Conservation (phyloP, 1,139 yeast genomes). For the Pichia sp. region DNA sequence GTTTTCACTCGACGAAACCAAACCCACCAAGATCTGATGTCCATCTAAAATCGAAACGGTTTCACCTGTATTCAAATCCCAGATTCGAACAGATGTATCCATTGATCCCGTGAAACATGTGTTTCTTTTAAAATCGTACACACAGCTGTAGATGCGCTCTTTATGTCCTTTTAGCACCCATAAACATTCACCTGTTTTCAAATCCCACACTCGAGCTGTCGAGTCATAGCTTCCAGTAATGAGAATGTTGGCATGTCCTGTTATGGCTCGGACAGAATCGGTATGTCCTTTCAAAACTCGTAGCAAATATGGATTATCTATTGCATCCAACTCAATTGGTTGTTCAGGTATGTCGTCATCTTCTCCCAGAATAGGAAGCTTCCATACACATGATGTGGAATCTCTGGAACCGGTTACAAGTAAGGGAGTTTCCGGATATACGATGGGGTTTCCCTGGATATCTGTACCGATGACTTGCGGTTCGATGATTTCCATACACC, state of each 20-base stretch:
- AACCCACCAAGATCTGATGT: slow-evolving; percentile 84
- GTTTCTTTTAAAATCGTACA: slow-evolving; percentile 64
- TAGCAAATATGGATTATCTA: slow-evolving; percentile 61
- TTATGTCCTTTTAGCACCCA: slow-evolving; percentile 76
- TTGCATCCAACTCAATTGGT: slow-evolving; percentile 27
- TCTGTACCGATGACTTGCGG: slow-evolving; percentile 54
- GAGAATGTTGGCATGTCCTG: slow-evolving; percentile 77
- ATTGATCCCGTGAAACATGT: slow-evolving; percentile 88
- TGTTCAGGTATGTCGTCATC: slow-evolving; percentile 28
- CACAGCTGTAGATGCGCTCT: slow-evolving; percentile 81
- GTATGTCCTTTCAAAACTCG: slow-evolving; percentile 80
- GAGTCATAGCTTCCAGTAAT: slow-evolving; percentile 90
- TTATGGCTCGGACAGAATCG: slow-evolving; percentile 79
- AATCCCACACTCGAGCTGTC: slow-evolving; percentile 89
- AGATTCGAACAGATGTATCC: slow-evolving; percentile 81
- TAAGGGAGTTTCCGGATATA: slow-evolving; percentile 55
- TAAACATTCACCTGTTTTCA: slow-evolving; percentile 63
- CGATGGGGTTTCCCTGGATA: slow-evolving; percentile 53
- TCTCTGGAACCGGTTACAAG: slow-evolving; percentile 90
- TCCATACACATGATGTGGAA: slow-evolving; percentile 84
- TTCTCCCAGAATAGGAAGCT: slow-evolving; percentile 51
- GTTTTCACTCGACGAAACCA: slow-evolving; percentile 68
- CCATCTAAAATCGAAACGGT: slow-evolving; percentile 64
- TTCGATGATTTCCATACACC: slow-evolving; percentile 79
- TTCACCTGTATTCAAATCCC: slow-evolving; percentile 80